These are phyloP conservation scores for Mycosphaerella arachidis DNA, from an alignment of 2,329 filamentous ascomycete genomes.

Conservation along the genomic window DNA sequence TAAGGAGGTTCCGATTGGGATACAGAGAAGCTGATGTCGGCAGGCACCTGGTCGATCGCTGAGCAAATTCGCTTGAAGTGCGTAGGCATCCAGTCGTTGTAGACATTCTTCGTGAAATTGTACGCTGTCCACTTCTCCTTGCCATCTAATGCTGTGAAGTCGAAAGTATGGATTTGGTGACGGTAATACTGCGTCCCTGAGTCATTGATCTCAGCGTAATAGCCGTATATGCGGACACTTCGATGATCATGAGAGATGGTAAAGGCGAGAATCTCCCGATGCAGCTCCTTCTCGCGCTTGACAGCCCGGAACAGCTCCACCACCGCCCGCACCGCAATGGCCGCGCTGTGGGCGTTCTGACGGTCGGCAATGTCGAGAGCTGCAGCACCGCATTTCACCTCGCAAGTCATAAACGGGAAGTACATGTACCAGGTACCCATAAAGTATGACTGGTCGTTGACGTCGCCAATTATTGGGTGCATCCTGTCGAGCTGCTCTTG, in stretches of 20 bases:
- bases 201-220: conserved; percentile 12
- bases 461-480: conserved; percentile 24
- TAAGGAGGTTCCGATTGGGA: conserved; percentile 11
- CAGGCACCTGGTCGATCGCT: conserved; percentile 17
- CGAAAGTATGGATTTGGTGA: conserved; percentile 13
- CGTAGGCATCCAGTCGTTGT: conserved; percentile 17
- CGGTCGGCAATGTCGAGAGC: conserved; percentile 21
- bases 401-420: conserved; percentile 25
- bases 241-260: conserved; percentile 15
- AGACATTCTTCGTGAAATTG: conserved; percentile 18
- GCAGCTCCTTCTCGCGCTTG: conserved; percentile 33
- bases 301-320: conserved; percentile 19
- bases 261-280: conserved; percentile 15
- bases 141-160: conserved; percentile 13
- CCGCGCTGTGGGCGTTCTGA: conserved; percentile 23
- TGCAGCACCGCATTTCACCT: conserved; percentile 21
- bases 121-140: conserved; percentile 20
- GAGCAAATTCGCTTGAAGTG: conserved; percentile 18
- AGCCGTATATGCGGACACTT: conserved; percentile 9
- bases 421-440: conserved; percentile 32
- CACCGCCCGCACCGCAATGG: conserved; percentile 19
- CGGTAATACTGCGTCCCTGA: conserved; percentile 18
- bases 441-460: conserved; percentile 18
- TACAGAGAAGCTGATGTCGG: conserved; percentile 12
- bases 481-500: conserved; percentile 15